Conservation (phyloP, 129 eudicot species). For the Lactuca saligna region DNA sequence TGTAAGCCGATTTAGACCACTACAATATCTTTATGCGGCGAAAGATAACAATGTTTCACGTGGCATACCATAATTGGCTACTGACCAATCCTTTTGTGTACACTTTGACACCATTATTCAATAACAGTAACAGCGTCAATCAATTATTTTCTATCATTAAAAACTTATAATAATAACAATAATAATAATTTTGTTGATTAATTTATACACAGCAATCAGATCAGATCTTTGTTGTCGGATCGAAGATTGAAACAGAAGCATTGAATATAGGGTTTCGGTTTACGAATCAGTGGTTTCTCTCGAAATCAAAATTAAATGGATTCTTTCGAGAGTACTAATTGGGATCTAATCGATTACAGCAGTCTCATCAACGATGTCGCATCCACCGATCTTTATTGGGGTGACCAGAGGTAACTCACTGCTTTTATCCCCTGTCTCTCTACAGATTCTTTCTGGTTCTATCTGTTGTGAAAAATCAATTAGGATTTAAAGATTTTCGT, state of each 20-base stretch:
- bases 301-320: slow-evolving; percentile 35
- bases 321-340: slow-evolving; percentile 43
- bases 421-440: neutral
- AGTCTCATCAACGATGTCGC: slow-evolving; percentile 48
- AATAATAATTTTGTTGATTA: neutral
- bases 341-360: slow-evolving; percentile 59
- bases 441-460: slow-evolving; percentile 1
- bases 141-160: slow-evolving; percentile 3
- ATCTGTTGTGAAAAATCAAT: neutral
- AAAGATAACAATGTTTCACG: slow-evolving; percentile 26
- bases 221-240: slow-evolving; percentile 18
- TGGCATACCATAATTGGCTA: slow-evolving; percentile 17
- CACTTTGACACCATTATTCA: slow-evolving; percentile 16
- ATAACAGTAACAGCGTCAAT: slow-evolving; percentile 24
- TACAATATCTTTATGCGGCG: slow-evolving; percentile 10
- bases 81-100: slow-evolving; percentile 17
- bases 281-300: neutral
- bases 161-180: neutral
- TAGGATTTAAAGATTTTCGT: neutral
- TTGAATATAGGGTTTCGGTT: slow-evolving; percentile 34
- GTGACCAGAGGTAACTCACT: slow-evolving; percentile 37
- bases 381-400: slow-evolving; percentile 55
- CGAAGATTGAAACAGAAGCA: slow-evolving; percentile 6
- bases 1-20: too few species aligned
- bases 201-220: slow-evolving; percentile 8